Conservation (phyloP, 805 yeast genomes). For the Grigorovia humatica region DNA sequence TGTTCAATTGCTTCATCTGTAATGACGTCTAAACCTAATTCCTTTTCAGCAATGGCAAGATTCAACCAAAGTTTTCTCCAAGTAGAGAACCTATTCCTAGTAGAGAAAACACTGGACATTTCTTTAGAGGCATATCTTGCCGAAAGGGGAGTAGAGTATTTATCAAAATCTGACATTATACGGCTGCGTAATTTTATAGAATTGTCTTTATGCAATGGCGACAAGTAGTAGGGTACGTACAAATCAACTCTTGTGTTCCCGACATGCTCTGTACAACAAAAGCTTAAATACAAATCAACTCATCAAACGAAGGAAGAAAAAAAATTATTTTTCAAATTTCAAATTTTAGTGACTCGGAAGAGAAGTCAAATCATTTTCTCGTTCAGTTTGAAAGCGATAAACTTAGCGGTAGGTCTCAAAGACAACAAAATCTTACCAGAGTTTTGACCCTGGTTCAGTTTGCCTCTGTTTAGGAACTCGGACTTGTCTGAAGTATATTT, state of each 20-base stretch:
- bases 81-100: conserved; percentile 89
- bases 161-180: conserved; percentile 40
- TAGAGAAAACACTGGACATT: conserved; percentile 87
- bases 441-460: background rate
- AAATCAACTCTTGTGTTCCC: too few species aligned
- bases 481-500: background rate
- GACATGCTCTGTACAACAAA: background rate
- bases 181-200: background rate
- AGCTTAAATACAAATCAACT: background rate
- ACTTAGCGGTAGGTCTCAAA: background rate
- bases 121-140: conserved; percentile 97
- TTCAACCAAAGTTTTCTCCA: conserved; percentile 98
- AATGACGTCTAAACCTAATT: conserved; percentile 74
- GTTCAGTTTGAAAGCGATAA: background rate
- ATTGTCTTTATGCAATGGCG: background rate
- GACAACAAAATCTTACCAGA: background rate
- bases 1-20: conserved; percentile 86
- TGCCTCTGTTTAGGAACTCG: background rate
- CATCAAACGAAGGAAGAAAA: background rate
- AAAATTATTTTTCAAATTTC: too few species aligned
- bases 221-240: too few species aligned
- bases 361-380: background rate
- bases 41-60: conserved; percentile 90
- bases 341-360: background rate
- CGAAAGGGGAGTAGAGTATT: conserved; percentile 85